These are phyloP conservation scores for Syzygium aqueum DNA, from an alignment of 345 rosid species.

Conservation along the genomic window DNA sequence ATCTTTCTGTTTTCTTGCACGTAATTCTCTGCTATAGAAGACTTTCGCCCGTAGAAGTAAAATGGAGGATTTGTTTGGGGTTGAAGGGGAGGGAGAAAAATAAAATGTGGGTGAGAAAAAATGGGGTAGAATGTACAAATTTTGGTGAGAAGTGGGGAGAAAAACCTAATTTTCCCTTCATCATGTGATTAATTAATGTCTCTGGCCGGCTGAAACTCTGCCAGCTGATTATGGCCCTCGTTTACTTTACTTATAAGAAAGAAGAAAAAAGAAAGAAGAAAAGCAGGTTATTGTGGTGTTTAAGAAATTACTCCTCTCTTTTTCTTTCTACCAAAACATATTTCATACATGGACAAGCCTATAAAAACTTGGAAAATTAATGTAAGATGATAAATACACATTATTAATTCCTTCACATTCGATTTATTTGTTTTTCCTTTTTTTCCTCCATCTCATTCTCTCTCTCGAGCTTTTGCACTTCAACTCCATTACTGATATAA, in stretches of 20 bases:
- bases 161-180: neutral
- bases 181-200: neutral
- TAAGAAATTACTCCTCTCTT: neutral
- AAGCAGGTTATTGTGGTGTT: neutral
- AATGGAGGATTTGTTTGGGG: neutral
- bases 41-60: neutral
- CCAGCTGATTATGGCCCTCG: neutral
- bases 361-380: neutral
- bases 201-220: neutral
- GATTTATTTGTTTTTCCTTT: neutral
- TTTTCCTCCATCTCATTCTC: neutral
- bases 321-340: neutral
- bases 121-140: neutral
- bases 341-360: neutral
- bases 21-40: neutral
- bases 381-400: neutral
- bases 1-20: neutral
- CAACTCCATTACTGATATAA: neutral
- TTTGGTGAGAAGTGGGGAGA: neutral
- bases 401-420: neutral
- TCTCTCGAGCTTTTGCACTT: neutral
- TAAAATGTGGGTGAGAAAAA: neutral
- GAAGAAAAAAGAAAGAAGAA: neutral
- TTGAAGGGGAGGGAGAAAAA: neutral
- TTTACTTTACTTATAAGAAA: neutral